Percentiles rank a stretch among this genome's conserved stretches.
Conservation (phyloP, 2,329 filamentous ascomycete species). For the Furcasterigmium furcatum region DNA sequence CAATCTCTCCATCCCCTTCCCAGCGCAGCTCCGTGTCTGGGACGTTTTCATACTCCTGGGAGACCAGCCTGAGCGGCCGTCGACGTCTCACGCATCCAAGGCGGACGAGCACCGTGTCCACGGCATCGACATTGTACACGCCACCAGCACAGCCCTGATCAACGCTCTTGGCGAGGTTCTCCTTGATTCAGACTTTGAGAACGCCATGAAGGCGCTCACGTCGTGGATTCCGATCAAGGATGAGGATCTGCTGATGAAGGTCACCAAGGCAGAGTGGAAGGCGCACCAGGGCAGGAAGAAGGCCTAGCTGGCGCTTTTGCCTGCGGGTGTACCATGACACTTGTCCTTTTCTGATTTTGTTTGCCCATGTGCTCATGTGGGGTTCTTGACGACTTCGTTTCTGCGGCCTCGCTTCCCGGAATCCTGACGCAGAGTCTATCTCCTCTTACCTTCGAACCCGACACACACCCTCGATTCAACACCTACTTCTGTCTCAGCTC, state of each 20-base stretch:
- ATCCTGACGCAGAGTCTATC: no score
- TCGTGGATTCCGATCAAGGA: conserved; percentile 93
- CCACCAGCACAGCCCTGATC: conserved; percentile 83
- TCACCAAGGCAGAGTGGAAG: conserved; percentile 86
- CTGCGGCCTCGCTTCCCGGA: no score
- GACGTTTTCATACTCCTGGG: conserved; percentile 96
- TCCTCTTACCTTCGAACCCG: no score
- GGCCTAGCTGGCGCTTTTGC: conserved; percentile 20
- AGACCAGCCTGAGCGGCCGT: conserved; percentile 49
- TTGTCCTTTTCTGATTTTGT: no score
- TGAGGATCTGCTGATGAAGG: conserved; percentile 88
- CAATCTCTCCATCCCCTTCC: conserved; percentile 93
- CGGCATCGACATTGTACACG: conserved; percentile 84
- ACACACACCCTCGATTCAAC: no score
- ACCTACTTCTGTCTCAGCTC: no score
- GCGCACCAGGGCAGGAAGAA: conserved; percentile 47
- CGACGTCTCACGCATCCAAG: conserved; percentile 7
- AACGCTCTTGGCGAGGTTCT: conserved; percentile 87
- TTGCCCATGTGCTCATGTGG: no score
- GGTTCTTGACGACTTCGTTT: no score
- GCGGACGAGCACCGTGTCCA: conserved; percentile 23
- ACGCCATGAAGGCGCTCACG: conserved; percentile 94
- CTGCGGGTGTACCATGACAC: not conserved
- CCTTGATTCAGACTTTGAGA: conserved; percentile 92
- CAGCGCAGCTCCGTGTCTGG: conserved; percentile 93